Evolutionary conservation across 1,284 basidiomycete genomes (phyloP).

Genomic region (Agaricales sp.): DNA sequence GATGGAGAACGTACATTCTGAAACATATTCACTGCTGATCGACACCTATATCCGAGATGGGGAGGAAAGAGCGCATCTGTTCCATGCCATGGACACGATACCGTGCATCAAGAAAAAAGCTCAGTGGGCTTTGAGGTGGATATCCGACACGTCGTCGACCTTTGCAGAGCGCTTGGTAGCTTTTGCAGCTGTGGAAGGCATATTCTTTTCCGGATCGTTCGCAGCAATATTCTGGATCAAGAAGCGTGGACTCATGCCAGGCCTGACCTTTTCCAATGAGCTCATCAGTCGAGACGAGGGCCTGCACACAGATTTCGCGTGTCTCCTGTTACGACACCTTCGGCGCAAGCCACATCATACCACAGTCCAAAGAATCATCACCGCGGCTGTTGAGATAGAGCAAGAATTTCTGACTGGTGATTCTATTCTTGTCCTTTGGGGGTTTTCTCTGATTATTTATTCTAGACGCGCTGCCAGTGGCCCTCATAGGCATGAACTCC

Average conservation of each 20-base stretch:
- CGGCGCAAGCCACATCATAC: slow-evolving; percentile 74
- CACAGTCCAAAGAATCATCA: slow-evolving; percentile 65
- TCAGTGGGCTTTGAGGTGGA: slow-evolving; percentile 92
- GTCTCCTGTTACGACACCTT: slow-evolving; percentile 87
- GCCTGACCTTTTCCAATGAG: slow-evolving; percentile 95
- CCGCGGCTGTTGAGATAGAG: slow-evolving; percentile 79
- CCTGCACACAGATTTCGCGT: slow-evolving; percentile 97
- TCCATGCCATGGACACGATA: slow-evolving; percentile 91
- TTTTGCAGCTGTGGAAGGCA: slow-evolving; percentile 97
- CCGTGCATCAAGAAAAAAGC: slow-evolving; percentile 90
- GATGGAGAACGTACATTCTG: slow-evolving; percentile 98
- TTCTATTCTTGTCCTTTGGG: slow-evolving; percentile 3
- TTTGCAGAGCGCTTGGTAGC: slow-evolving; percentile 92
- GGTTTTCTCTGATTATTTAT: slow-evolving; percentile 1
- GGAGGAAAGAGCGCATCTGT: slow-evolving; percentile 77
- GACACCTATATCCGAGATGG: slow-evolving; percentile 96
- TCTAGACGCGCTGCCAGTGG: slow-evolving; percentile 60
- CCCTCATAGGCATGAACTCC: slow-evolving; percentile 78
- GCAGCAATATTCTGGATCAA: slow-evolving; percentile 98
- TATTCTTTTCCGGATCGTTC: slow-evolving; percentile 95
- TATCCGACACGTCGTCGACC: slow-evolving; percentile 72
- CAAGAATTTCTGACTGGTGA: slow-evolving; percentile 78
- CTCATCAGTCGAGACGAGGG: slow-evolving; percentile 97
- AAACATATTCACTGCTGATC: slow-evolving; percentile 96
- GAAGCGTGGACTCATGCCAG: slow-evolving; percentile 98